Base-by-base conservation (phyloP, 345 rosid genomes). In the Pistacia atlantica region DNA sequence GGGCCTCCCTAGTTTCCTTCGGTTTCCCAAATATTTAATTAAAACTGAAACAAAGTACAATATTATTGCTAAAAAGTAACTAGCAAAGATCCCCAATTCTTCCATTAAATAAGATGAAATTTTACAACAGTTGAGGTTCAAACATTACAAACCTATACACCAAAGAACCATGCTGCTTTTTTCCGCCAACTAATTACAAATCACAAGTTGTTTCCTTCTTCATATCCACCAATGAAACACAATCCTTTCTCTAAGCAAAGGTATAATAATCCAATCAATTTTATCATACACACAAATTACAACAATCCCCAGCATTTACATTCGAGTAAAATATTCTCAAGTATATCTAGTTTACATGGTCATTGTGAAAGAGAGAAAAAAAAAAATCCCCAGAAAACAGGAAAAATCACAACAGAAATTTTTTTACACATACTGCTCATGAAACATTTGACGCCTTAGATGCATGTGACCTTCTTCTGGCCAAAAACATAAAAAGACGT, bases 401-500 rank as follows among this genome's bases (percentile, higher is more conserved):
- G 77, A 56, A 71, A 65, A 65, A 64, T 71, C 76, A 65, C 68
- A 77, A 48, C 75, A 75, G 72, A 6, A 55, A 48, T 48, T 31
- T 20, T 57, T 20, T 57, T 16, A 22, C 42, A 60, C 63, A 52
- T 12, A 11, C 59, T 54, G 72, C 18, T 69, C 71, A 66, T 45
- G 75, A 46, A 60, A 45, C 75, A 45, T 72, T 62, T 37, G 74
- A 63, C 61, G 77, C 71, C 84, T 86, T 91, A 81, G 87, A 78
- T 54, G 86, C 14, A 55, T 83, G 80, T 33, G 90, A 67, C 86
- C 85, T 93, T 80, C 80, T 90, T 82, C 85, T 88, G 72, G 82
- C 86, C 72, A 92, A 56, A 60, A 93, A 87, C 94, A 92, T 85
- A 0, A 93, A 84, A 76, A 92, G 51, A 60, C 93, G 85, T 1